phyloP scores from a whole-genome alignment of 169 alveolate genomes.

The Eimeria brunetti region DNA sequence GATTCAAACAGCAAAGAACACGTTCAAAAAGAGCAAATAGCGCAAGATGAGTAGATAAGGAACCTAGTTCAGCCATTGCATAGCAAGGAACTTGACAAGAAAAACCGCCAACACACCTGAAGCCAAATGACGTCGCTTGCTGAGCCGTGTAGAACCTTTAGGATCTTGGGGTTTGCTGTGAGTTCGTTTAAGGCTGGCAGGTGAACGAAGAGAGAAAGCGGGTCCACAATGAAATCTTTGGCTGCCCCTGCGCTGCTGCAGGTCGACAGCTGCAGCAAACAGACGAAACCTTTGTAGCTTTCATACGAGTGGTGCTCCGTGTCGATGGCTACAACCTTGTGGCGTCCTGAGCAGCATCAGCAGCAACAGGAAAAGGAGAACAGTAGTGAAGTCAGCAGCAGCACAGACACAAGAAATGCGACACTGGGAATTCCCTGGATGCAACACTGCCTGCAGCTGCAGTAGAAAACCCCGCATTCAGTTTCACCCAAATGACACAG shows the following conservation, averaged over 20 bases:
- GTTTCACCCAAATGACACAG: background rate
- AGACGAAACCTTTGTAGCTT: slow-evolving; percentile 93
- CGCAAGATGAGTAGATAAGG: background rate
- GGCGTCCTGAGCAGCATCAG: slow-evolving; percentile 69
- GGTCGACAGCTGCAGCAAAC: slow-evolving; percentile 92
- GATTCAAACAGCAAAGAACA: background rate
- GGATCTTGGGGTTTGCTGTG: slow-evolving; percentile 93
- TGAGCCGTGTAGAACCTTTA: slow-evolving; percentile 96
- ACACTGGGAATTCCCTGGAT: background rate
- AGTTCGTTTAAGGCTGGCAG: slow-evolving; percentile 88
- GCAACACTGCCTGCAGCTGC: background rate
- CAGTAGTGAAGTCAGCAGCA: background rate
- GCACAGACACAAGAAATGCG: background rate
- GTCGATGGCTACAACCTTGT: slow-evolving; percentile 93
- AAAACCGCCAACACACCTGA: slow-evolving; percentile 71
- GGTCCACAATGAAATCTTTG: slow-evolving; percentile 94
- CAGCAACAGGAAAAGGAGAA: background rate
- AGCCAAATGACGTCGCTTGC: slow-evolving; percentile 95
- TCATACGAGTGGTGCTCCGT: slow-evolving; percentile 94
- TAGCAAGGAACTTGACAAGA: background rate
- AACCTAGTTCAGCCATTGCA: background rate
- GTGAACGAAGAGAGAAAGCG: slow-evolving; percentile 87
- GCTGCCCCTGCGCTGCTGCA: slow-evolving; percentile 82
- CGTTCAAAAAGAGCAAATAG: background rate
- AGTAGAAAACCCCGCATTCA: background rate